Base-by-base conservation (phyloP, 2,329 filamentous ascomycete genomes). In the Magnaporthiopsis rhizophila region DNA sequence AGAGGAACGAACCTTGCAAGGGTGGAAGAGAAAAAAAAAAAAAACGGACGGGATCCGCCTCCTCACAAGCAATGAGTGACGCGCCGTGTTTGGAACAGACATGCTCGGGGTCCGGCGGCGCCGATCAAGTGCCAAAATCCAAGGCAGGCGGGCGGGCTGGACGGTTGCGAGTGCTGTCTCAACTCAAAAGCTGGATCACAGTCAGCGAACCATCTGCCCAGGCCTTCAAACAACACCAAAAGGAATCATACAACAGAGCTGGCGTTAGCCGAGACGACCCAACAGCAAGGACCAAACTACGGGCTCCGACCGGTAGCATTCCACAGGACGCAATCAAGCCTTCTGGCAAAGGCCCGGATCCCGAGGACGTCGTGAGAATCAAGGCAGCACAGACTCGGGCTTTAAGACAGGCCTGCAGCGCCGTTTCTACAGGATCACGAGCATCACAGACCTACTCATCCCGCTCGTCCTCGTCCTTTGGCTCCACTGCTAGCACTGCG, bases 191-290 rank as follows among this genome's bases (percentile, higher is more conserved):
- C 59, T 84, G 82, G 82, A 69, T 83, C 9, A 74, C 75, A 1
- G 74, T 77, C 28, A 80, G 77, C 61, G 82, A 84, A 66, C 81
- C 82, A 13, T 83, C 81, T 0, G 74, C 75, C 1, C 78, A 81
- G 59, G 82, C 80, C 1, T 73, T 82, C 67, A 80, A 78, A 67
- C 71, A 78, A 18, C 79, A 82, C 66, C 80, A 77, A 68, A 76
- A 74, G 63, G 74, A 76, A 18, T 72, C 75, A 1, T 82, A 75
- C 66, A 73, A 75, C 60, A 78, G 74, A 58, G 77, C 79, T n/a
- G 80, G 79, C 26, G 71, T 83, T 62, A 71, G 77, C 24, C 71
- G 71, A 59, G 74, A 77, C 30, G 79, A 82, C 60, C 79, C 80
- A 5, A 70, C 71, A 21, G 78, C 79, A 12, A 77, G 74, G 36